Evolutionary conservation across 352 stramenopile genomes (phyloP).

Genomic region (Phytophthora pluvialis): DNA sequence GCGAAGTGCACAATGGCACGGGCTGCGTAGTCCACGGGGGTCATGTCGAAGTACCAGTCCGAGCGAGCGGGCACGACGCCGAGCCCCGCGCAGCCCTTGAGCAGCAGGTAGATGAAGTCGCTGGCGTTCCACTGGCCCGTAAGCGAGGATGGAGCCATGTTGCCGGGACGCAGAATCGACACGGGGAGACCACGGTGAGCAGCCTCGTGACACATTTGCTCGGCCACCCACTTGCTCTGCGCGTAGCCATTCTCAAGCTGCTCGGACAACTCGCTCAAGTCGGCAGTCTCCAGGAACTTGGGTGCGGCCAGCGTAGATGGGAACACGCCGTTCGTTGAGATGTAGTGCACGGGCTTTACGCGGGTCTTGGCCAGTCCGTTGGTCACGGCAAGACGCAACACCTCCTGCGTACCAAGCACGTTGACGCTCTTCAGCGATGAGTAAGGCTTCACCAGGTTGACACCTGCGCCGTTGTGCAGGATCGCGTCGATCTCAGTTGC

Average conservation of each 20-base stretch:
- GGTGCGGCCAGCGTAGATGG: conserved; percentile 45
- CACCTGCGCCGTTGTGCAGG: conserved; percentile 92
- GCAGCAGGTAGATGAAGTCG: conserved; percentile 92
- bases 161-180: conserved; percentile 89
- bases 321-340: conserved; percentile 93
- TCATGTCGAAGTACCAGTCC: conserved; percentile 91
- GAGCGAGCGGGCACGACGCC: conserved; percentile 61
- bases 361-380: conserved; percentile 78
- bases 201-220: conserved; percentile 87
- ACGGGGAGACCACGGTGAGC: conserved; percentile 82
- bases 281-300: conserved; percentile 55
- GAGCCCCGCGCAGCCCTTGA: conserved; percentile 79
- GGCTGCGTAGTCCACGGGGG: conserved; percentile 92
- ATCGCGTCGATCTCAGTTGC: conserved; percentile 90
- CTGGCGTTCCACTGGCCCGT: conserved; percentile 85
- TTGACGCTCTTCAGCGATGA: conserved; percentile 88
- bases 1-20: conserved; percentile 84
- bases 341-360: conserved; percentile 90
- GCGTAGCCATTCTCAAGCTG: conserved; percentile 85
- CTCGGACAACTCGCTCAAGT: conserved; percentile 63
- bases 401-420: conserved; percentile 90
- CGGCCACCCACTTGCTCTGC: conserved; percentile 93
- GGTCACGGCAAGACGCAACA: conserved; percentile 86
- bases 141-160: conserved; percentile 80
- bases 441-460: conserved; percentile 93